Evolutionary conservation across 768 basidiomycete genomes (phyloP).

Genomic region (Pilatotrama ljubarskyi): DNA sequence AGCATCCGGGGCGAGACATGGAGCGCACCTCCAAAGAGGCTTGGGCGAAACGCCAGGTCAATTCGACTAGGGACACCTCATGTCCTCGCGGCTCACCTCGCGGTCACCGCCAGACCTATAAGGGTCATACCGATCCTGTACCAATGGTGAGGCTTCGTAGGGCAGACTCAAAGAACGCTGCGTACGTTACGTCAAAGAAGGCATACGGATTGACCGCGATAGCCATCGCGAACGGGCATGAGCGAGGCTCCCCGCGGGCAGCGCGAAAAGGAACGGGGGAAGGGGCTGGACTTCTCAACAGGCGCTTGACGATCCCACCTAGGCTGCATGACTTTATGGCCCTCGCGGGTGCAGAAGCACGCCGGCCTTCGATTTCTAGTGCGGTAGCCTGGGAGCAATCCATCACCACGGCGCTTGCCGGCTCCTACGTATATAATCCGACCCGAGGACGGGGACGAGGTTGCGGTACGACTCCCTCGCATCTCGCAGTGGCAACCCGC

Average conservation of each 20-base stretch:
- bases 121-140: constrained; percentile 8
- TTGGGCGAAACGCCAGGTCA: neutral
- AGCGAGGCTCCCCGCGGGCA: neutral
- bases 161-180: neutral
- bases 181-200: constrained; percentile 14
- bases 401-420: constrained; percentile 1
- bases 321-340: neutral
- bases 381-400: constrained; percentile 8
- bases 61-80: neutral
- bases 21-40: constrained; percentile 9
- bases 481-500: neutral
- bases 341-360: constrained; percentile 2
- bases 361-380: neutral
- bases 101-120: constrained; percentile 8
- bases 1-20: too few species aligned
- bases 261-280: neutral
- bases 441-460: neutral
- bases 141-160: neutral
- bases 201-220: constrained; percentile 4
- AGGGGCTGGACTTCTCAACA: neutral
- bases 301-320: too few species aligned
- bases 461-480: neutral
- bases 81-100: neutral
- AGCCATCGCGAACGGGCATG: constrained; percentile 4
- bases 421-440: neutral